Evolutionary conservation across 371 early-diverging fungal genomes (phyloP).

Genomic region (Saksenaea oblongispora): DNA sequence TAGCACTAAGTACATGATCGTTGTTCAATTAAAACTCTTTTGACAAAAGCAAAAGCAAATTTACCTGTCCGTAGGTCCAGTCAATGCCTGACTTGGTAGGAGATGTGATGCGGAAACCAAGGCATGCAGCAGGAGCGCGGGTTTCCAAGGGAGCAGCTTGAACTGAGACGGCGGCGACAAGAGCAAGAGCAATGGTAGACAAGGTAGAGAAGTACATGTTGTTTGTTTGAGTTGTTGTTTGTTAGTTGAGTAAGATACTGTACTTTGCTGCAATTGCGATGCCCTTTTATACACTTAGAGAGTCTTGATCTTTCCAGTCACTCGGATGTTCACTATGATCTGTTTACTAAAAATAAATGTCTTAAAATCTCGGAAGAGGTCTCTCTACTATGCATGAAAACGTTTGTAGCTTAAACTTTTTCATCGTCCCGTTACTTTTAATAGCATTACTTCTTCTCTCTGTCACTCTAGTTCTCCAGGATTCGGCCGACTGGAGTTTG

Average conservation of each 20-base stretch:
- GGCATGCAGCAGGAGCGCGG: constrained; percentile 23
- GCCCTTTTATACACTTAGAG: not conserved
- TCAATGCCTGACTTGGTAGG: constrained; percentile 24
- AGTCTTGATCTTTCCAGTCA: not conserved
- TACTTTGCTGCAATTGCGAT: not conserved
- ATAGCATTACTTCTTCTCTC: not conserved
- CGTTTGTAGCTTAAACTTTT: not conserved
- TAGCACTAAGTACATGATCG: constrained; percentile 19
- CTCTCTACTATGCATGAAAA: not conserved
- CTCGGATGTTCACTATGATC: not conserved
- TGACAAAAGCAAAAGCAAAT: not conserved
- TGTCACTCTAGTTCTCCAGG: not conserved
- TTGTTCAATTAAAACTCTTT: too few relatives aligned
- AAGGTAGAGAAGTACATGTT: constrained; percentile 1
- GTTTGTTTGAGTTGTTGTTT: not conserved
- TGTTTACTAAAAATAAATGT: not conserved
- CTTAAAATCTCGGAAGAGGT: not conserved
- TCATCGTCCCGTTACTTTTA: not conserved
- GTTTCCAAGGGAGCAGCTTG: constrained; percentile 9
- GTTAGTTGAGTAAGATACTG: not conserved
- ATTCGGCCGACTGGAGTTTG: not conserved
- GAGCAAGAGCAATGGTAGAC: not conserved
- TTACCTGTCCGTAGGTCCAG: constrained; percentile 30
- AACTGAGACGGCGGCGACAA: constrained; percentile 5
- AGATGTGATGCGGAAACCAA: constrained; percentile 36